Base-by-base conservation (phyloP, 148 eudicot species). In the Rhododendron ovatum region DNA sequence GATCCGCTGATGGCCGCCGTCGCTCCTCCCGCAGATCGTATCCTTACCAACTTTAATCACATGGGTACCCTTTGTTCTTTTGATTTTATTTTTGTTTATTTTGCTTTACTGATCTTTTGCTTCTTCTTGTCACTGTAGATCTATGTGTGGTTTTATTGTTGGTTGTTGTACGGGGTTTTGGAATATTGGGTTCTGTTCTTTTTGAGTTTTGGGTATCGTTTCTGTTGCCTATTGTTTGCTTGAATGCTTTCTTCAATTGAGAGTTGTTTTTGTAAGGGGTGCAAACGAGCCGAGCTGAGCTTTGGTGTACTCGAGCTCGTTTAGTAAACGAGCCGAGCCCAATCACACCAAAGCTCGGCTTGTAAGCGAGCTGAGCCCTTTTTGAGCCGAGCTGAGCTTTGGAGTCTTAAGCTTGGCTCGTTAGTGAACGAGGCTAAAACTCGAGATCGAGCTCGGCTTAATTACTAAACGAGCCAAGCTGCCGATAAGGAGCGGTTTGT, bases 21-120 rank as follows among this genome's bases (percentile, higher is more conserved):
- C 39, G 22, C 86, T 47, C 84, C 84, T 88, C 75, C 93, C 13
- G 87, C 93, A 73, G 94, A 92, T 89, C 94, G 93, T 91, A 91
- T 91, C 93, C 94, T 92, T 89, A 39, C 69, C 18, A n/a, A 20
- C 79, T 75, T 8, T 75, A 39, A 39, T 17, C 47, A 7, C 22
- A 7, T 75, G 45, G 47, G n/a, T 75, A 17, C 13, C 73, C 51
- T 74, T 65, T 28, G 57, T 12, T 51, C 4, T 59, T 74, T 33
- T 30, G 20, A 15, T 30, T 71, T 4, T 33, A 0, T 33, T 14
- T 71, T 71, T 2, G 8, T 22, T 55, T 55, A 28, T 2, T 78
- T 82, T 15, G 18, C 78, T 57, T 28, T 75, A 12, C 81, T 39
- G 53, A 47, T 50, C 51, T 86, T 51, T 77, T 67, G 37, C 67